Evolutionary conservation across 2,329 filamentous ascomycete genomes (phyloP), one percentile per base, ranked within the genome.

Genomic region (Knufia petricola): DNA sequence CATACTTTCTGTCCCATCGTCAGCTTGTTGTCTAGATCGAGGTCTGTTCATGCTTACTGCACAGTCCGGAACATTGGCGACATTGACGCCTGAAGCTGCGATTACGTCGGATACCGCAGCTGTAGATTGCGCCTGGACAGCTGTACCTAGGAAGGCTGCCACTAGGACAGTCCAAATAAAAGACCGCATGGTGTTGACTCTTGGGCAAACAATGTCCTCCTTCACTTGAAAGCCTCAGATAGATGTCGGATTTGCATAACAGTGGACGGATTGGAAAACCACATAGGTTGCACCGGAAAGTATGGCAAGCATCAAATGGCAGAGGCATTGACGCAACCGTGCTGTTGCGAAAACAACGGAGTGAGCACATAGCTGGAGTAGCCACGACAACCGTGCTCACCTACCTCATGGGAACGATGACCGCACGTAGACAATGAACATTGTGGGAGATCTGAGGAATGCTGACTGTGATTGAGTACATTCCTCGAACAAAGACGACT

Each of bases 1-100:
- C 58, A 60, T 30, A 47, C 31, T 57, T 56, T 52, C 58, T 60
- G 31, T 36, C 28, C 28, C n/a, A 13, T 20, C 39, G 54, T 49
- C 53, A 51, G 43, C n/a, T 26, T 20, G 6, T 23, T 17, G 13
- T 15, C 8, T 12, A 17, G n/a, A n/a, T 10, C 26, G 19, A 12
- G 26, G 15, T 1, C 2, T 47, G 17, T 7, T n/a, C 10, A 6
- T 20, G 48, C 56, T 47, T 51, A 59, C 56, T 20, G 56, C 56
- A 30, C 56, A 59, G 15, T 20, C 17, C 28, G 56, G 56, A 12
- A 59, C 46, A 28, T 57, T 50, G 10, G 49, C 42, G 4, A 59
- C 55, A 39, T 34, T 50, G 17, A 58, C 46, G 9, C 19, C 24
- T 15, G 46, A 36, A 12, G 43, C 26, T 19, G 42, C 28, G 3